These are phyloP conservation scores for Pythium aristosporum DNA, from an alignment of 352 stramenopile genomes.

Conservation along the genomic window DNA sequence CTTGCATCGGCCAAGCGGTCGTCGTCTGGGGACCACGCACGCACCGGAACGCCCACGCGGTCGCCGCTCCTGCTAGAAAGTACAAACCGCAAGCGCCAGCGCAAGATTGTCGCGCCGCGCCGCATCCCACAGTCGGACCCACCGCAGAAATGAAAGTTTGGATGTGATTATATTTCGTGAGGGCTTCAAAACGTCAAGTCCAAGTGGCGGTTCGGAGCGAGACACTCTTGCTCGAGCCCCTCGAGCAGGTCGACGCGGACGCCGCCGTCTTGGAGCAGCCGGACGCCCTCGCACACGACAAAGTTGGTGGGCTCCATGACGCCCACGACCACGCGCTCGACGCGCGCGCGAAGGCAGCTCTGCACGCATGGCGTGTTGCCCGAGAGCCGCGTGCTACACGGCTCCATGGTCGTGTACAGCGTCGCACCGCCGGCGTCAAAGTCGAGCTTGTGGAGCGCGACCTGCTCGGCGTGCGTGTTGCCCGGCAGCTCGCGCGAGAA, in stretches of 20 bases:
- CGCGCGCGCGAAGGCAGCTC: conserved; percentile 66
- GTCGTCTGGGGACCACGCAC: neutral
- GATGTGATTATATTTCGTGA: neutral
- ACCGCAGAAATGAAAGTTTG: neutral
- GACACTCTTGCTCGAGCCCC: conserved; percentile 72
- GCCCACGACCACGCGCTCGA: conserved; percentile 76
- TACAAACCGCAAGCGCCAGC: conserved; percentile 51
- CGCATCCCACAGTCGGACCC: conserved; percentile 40
- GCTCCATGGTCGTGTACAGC: conserved; percentile 91
- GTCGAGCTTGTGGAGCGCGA: conserved; percentile 77
- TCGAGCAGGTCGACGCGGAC: conserved; percentile 70
- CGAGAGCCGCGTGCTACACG: conserved; percentile 83
- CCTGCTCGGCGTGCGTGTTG: conserved; percentile 90
- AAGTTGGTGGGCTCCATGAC: conserved; percentile 88
- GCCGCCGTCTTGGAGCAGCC: conserved; percentile 61
- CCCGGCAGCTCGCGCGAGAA: conserved; percentile 85
- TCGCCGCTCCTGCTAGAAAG: conserved; percentile 19
- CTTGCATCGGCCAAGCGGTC: conserved; percentile 8
- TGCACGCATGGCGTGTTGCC: conserved; percentile 82
- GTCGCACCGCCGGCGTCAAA: conserved; percentile 65
- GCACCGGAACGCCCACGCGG: conserved; percentile 3
- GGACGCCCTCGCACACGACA: conserved; percentile 79
- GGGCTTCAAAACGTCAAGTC: conserved; percentile 47
- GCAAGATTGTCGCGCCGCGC: conserved; percentile 47
- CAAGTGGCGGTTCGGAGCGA: conserved; percentile 72